These are phyloP conservation scores for Scutellaria barbata DNA, from an alignment of 257 asterid species.

Conservation along the genomic window DNA sequence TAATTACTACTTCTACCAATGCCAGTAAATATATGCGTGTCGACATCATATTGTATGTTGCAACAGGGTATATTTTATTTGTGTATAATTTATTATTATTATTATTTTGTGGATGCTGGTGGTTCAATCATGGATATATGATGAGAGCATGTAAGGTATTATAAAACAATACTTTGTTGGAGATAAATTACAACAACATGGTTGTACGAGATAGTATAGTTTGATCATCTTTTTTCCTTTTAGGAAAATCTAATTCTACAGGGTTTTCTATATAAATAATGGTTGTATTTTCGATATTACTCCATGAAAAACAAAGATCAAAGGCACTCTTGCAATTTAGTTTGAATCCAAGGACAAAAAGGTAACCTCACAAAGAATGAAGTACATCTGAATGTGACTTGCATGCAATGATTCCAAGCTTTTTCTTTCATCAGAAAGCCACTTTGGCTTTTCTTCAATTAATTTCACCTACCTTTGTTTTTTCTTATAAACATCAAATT, in stretches of 20 bases:
- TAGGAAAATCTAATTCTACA: too few relatives aligned
- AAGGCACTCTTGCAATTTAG: background rate
- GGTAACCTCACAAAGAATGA: constrained; percentile 22
- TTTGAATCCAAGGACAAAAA: constrained; percentile 22
- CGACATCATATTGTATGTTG: background rate
- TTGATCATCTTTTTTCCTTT: too few relatives aligned
- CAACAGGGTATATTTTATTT: background rate
- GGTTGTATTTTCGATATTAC: too few relatives aligned
- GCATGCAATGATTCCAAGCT: constrained; percentile 56
- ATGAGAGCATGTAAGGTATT: background rate
- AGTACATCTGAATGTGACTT: constrained; percentile 36
- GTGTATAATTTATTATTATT: background rate
- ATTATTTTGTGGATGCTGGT: background rate
- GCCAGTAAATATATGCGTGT: background rate
- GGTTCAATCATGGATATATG: background rate
- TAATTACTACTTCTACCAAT: constrained; percentile 27
- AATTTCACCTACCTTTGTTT: constrained; percentile 33
- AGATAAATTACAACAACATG: too few relatives aligned
- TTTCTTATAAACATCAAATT: constrained; percentile 38
- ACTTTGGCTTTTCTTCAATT: constrained; percentile 42
- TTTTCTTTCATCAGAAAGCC: constrained; percentile 34
- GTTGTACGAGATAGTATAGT: too few relatives aligned
- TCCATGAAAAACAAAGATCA: too few relatives aligned
- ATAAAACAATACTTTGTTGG: too few relatives aligned
- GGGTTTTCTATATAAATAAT: too few relatives aligned